phyloP scores from a whole-genome alignment of 2,329 filamentous ascomycete genomes.

The Alternaria sp. region DNA sequence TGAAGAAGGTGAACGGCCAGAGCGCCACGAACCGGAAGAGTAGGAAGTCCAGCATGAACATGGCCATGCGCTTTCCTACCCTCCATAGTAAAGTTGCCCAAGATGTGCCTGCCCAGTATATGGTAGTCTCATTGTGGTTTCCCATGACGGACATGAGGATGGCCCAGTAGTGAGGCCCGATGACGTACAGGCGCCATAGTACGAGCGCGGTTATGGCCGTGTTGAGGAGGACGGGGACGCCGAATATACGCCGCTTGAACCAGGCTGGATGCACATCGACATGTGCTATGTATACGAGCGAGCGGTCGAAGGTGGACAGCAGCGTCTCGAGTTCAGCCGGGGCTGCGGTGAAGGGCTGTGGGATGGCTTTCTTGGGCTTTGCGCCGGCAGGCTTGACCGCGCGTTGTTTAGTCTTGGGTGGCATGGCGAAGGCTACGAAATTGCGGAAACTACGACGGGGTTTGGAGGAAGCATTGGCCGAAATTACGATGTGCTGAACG shows the following conservation, averaged over 20 bases:
- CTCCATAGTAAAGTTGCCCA: conserved; percentile 65
- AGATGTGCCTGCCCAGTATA: conserved; percentile 61
- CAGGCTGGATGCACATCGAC: conserved; percentile 72
- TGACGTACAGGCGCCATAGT: conserved; percentile 70
- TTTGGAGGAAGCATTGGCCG: conserved; percentile 2
- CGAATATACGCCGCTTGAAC: conserved; percentile 84
- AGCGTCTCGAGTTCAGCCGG: conserved; percentile 70
- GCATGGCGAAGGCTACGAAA: conserved; percentile 15
- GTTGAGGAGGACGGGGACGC: conserved; percentile 80
- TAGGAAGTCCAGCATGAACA: conserved; percentile 76
- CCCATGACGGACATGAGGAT: conserved; percentile 71
- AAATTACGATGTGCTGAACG: background rate
- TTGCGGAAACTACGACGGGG: background rate
- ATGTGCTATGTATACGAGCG: conserved; percentile 83
- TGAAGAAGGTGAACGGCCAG: conserved; percentile 60
- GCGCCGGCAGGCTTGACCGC: conserved; percentile 13
- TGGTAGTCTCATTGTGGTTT: conserved; percentile 69
- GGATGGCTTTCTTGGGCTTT: conserved; percentile 39
- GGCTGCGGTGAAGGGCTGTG: conserved; percentile 66
- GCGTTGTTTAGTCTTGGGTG: conserved; percentile 29
- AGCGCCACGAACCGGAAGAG: conserved; percentile 53
- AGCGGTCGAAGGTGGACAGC: conserved; percentile 67
- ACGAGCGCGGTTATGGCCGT: conserved; percentile 69
- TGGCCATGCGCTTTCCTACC: conserved; percentile 65
- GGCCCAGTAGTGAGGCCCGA: conserved; percentile 74